phyloP scores from a whole-genome alignment of 805 yeast genomes.

The Zygoascus biomembranicola region DNA sequence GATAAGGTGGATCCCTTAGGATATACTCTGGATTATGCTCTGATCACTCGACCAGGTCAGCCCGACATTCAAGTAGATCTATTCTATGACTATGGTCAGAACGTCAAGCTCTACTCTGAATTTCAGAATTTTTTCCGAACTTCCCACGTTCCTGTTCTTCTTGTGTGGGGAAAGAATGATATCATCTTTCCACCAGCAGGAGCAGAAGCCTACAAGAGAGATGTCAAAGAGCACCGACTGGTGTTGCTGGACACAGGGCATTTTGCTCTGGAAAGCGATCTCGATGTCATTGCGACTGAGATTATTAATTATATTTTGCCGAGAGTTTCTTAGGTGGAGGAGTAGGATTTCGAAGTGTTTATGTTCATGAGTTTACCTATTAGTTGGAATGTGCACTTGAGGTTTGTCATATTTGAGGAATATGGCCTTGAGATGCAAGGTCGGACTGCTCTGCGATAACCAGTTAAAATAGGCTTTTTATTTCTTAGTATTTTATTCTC shows the following conservation, averaged over 20 bases:
- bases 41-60: conserved; percentile 24
- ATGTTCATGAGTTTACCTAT: neutral
- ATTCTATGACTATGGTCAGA: conserved; percentile 31
- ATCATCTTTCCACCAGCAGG: conserved; percentile 30
- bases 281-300: conserved; percentile 26
- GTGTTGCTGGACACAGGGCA: conserved; percentile 32
- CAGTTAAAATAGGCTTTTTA: too few species aligned
- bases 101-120: conserved; percentile 30
- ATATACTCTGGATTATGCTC: conserved; percentile 26
- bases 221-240: conserved; percentile 25
- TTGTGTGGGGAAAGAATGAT: conserved; percentile 38
- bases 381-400: neutral
- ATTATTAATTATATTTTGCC: conserved; percentile 18
- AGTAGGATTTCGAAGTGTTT: neutral
- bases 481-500: too few species aligned
- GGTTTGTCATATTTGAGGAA: neutral
- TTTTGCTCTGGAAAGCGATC: conserved; percentile 31
- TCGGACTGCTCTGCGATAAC: too few species aligned
- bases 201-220: conserved; percentile 33
- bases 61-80: conserved; percentile 29
- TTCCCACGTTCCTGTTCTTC: conserved; percentile 30
- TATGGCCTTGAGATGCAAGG: too few species aligned
- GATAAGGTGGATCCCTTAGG: conserved; percentile 29
- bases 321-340: neutral
- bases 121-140: conserved; percentile 31